Base-by-base conservation (phyloP, 371 early-diverging fungal species). In the Rhizomucor miehei region DNA sequence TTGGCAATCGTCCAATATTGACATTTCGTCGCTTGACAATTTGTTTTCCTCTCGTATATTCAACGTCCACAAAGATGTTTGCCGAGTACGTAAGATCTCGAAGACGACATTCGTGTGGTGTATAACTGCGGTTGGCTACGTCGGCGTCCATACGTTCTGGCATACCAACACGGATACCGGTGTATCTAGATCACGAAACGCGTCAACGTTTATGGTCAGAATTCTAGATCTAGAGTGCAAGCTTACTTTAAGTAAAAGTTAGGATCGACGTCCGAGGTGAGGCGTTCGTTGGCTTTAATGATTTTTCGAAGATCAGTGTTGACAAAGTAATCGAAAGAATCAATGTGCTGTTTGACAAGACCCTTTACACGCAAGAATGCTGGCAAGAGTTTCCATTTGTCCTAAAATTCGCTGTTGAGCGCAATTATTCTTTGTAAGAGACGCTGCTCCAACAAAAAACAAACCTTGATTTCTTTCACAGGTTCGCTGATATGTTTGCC, bases 301-400 rank as follows among this genome's bases (percentile, higher is more conserved):
- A 99, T 99, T 63, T 94, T 91, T 66, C 93, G 88, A 57, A 99
- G 76, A 57, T 98, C 99, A 16, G 90, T 88, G 60, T 96, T 88
- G 63, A 99, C 82, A 78, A 99, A 99, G 72, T 98, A 97, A 81
- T 99, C 97, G 82, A 96, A 99, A 0, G 99, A 99, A 70, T 99
- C 99, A 56, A 99, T 88, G 69, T 99, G 99, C 74, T 99, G 99
- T 71, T 99, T 95, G 54, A 99, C 93, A 35, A 99, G 89, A 60
- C 99, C 99, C 67, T 98, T 99, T 43, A 97, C 93, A 68, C 93
- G 91, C 35, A 99, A 78, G 71, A 97, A 99, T 0, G 95, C 93
- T 9, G 99, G 97, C 35, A 99, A 77, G n/a, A 99, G 81, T 60
- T 94, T 86, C 97, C 98, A 97, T 73, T 99, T 99, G 69, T 99